phyloP scores from a whole-genome alignment of 2,329 filamentous ascomycete genomes.

The Microsporum audouinii region DNA sequence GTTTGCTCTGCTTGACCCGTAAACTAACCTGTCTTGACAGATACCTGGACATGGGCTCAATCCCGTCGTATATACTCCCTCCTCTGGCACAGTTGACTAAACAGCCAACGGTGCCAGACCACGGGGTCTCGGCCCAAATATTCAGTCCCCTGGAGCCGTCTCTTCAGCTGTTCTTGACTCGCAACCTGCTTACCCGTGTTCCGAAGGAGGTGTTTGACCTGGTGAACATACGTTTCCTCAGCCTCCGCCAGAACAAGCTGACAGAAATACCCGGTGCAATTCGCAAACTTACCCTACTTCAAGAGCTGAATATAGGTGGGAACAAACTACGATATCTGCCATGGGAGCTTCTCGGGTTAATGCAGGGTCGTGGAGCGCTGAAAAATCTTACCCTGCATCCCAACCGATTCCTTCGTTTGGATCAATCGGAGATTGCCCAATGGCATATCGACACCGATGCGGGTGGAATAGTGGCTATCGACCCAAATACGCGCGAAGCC shows the following conservation, averaged over 20 bases:
- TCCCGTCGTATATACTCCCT: constrained; percentile 26
- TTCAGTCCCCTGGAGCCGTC: constrained; percentile 32
- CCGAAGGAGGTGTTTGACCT: constrained; percentile 34
- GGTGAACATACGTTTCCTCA: constrained; percentile 32
- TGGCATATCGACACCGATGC: constrained; percentile 22
- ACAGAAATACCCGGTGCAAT: constrained; percentile 32
- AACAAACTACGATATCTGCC: constrained; percentile 35
- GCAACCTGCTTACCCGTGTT: constrained; percentile 30
- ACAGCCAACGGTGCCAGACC: constrained; percentile 19
- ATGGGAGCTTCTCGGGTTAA: constrained; percentile 35
- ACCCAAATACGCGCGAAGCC: not conserved
- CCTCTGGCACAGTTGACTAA: constrained; percentile 33
- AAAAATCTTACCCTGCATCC: constrained; percentile 30
- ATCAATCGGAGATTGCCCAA: constrained; percentile 18
- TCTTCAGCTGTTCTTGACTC: constrained; percentile 34
- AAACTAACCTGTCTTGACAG: constrained; percentile 17
- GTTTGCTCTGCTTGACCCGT: not conserved
- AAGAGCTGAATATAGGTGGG: constrained; percentile 36
- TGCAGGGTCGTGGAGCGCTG: constrained; percentile 25
- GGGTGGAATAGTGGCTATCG: not conserved
- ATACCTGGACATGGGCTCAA: constrained; percentile 21
- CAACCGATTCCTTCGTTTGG: constrained; percentile 26
- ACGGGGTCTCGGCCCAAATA: constrained; percentile 23
- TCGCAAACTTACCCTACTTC: constrained; percentile 30
- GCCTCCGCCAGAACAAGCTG: constrained; percentile 37